Conservation (phyloP, 495 filamentous ascomycete genomes). For the Aspergillus funiculosus region DNA sequence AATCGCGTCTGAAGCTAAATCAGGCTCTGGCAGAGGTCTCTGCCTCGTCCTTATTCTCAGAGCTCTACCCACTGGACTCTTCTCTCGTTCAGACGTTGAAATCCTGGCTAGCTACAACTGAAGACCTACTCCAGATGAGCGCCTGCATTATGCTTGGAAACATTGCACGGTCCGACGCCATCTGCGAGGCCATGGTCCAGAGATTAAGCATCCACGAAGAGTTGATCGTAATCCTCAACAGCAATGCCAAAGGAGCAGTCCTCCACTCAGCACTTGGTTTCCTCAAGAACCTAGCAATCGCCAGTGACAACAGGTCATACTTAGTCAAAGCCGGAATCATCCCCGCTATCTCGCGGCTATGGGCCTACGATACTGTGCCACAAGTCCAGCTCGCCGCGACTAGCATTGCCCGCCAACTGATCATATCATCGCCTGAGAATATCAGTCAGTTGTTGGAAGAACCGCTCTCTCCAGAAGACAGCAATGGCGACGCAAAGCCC, state of each 20-base stretch:
- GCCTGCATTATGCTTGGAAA: slow-evolving; percentile 75
- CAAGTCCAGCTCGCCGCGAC: slow-evolving; percentile 66
- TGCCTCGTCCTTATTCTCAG: slow-evolving; percentile 49
- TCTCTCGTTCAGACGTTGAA: slow-evolving; percentile 48
- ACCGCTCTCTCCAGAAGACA: slow-evolving; percentile 28
- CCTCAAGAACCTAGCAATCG: slow-evolving; percentile 73
- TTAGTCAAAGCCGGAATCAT: slow-evolving; percentile 52
- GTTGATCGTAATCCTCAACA: slow-evolving; percentile 49
- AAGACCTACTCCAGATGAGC: slow-evolving; percentile 61
- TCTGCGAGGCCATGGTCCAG: slow-evolving; percentile 53
- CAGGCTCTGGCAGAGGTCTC: slow-evolving; percentile 60
- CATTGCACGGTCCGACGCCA: slow-evolving; percentile 63
- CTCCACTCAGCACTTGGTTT: slow-evolving; percentile 66
- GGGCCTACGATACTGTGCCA: slow-evolving; percentile 54
- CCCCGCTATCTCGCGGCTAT: slow-evolving; percentile 52
- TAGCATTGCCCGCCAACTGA: slow-evolving; percentile 60
- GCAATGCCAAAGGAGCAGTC: slow-evolving; percentile 44
- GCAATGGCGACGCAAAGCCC: not conserved
- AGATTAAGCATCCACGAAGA: slow-evolving; percentile 48
- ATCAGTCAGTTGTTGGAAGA: slow-evolving; percentile 44
- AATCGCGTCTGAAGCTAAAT: slow-evolving; percentile 51
- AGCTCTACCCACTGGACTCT: slow-evolving; percentile 44
- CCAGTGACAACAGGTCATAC: slow-evolving; percentile 52
- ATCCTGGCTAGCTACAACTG: slow-evolving; percentile 44
- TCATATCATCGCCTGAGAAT: slow-evolving; percentile 53